A percentile compares a stretch with the other conserved stretches of the same genome.
Conservation (phyloP, 164 flowering plant genomes). For the Platanus orientalis region DNA sequence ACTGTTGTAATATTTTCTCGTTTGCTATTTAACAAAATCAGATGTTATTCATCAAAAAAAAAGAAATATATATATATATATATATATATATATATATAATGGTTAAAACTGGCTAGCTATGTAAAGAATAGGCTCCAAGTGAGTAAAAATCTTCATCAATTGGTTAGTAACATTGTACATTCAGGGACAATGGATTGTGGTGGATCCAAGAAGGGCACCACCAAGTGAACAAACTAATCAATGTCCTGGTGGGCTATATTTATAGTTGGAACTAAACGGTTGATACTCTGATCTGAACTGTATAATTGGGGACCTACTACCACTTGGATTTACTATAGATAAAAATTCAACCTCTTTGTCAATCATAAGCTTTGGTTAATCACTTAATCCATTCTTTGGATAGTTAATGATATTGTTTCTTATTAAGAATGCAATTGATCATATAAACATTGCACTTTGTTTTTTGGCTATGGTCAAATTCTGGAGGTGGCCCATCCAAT, state of each 20-base stretch:
- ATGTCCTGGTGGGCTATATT: neutral
- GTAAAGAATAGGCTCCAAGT: too few relatives aligned
- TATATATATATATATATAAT: too few relatives aligned
- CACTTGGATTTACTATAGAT: neutral
- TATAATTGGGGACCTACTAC: neutral
- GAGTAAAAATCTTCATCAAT: too few relatives aligned
- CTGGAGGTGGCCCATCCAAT: too few relatives aligned
- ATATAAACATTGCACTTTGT: neutral
- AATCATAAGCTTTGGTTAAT: neutral
- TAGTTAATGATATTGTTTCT: neutral
- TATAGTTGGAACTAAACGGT: neutral
- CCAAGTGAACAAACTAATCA: too few relatives aligned
- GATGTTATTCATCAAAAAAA: too few relatives aligned
- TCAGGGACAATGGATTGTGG: neutral
- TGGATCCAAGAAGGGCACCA: neutral
- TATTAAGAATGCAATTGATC: neutral
- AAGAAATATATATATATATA: too few relatives aligned
- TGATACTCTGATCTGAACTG: neutral
- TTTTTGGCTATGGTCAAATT: too few relatives aligned
- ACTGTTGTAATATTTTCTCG: too few relatives aligned
- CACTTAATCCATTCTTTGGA: neutral
- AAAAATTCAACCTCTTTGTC: neutral
- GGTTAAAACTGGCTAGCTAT: too few relatives aligned
- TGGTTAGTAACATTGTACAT: neutral
- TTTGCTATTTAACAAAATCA: too few relatives aligned